Evolutionary conservation across 139 green algal genomes (phyloP).

Genomic region (Haematococcus lacustris): DNA sequence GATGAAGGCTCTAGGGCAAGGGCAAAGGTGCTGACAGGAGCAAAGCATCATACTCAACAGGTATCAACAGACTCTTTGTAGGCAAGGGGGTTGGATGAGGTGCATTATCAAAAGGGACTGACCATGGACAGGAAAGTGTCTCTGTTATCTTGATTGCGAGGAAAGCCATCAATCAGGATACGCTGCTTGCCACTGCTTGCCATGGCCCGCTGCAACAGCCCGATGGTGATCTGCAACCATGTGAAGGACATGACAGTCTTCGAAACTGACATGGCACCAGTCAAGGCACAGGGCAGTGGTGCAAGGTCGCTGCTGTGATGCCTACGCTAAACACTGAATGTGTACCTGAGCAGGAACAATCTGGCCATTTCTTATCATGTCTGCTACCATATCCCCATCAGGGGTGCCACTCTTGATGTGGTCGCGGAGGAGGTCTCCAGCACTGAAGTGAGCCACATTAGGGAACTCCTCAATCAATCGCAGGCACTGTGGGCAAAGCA

Average conservation of each 20-base stretch:
- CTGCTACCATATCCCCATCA: conserved; percentile 82
- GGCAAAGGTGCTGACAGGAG: too few relatives aligned
- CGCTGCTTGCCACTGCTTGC: conserved; percentile 38
- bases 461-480: conserved; percentile 79
- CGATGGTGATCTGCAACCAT: conserved; percentile 69
- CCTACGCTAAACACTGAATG: too few relatives aligned
- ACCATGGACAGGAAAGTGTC: conserved; percentile 64
- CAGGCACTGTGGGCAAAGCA: conserved; percentile 47
- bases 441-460: conserved; percentile 78
- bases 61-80: too few relatives aligned
- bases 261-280: conserved; percentile 1
- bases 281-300: neutral
- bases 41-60: too few relatives aligned
- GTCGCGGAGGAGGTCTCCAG: conserved; percentile 87
- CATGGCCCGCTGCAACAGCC: conserved; percentile 85
- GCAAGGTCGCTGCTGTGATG: too few relatives aligned
- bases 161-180: conserved; percentile 94
- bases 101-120: too few relatives aligned
- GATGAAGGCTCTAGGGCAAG: too few relatives aligned
- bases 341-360: conserved; percentile 79
- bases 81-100: too few relatives aligned
- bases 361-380: conserved; percentile 91
- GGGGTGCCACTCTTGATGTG: conserved; percentile 79
- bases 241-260: neutral
- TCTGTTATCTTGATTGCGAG: conserved; percentile 88